These are phyloP conservation scores for Phoma sp. DNA, from an alignment of 2,329 filamentous ascomycete species.

Conservation along the genomic window DNA sequence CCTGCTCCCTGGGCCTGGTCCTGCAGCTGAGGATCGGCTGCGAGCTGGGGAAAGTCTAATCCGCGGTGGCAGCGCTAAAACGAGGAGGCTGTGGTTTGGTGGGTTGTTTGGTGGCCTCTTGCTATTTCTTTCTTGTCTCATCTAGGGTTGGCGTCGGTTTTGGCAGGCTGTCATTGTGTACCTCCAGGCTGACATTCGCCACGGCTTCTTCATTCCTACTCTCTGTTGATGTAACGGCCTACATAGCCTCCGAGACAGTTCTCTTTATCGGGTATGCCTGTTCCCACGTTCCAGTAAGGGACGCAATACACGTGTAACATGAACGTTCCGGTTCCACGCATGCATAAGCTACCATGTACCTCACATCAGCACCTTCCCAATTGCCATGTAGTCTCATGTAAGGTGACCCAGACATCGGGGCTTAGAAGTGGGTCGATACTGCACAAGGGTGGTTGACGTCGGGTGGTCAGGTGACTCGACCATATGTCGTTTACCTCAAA, in stretches of 20 bases:
- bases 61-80: background rate
- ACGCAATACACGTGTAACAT: slow-evolving; percentile 16
- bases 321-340: slow-evolving; percentile 1
- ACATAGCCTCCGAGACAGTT: slow-evolving; percentile 13
- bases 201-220: slow-evolving; percentile 7
- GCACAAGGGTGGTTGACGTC: too few species aligned
- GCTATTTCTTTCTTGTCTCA: background rate
- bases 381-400: slow-evolving; percentile 5
- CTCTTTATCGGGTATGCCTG: slow-evolving; percentile 1
- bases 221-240: slow-evolving; percentile 33
- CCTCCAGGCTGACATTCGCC: background rate
- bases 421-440: background rate
- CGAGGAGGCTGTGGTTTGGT: background rate
- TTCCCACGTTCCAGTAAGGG: background rate
- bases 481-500: background rate
- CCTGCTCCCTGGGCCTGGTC: background rate
- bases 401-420: background rate
- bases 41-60: slow-evolving; percentile 2
- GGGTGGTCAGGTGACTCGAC: slow-evolving; percentile 7
- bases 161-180: too few species aligned
- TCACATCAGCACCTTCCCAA: slow-evolving; percentile 13
- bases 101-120: background rate
- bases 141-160: slow-evolving; percentile 1
- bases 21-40: background rate
- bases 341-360: slow-evolving; percentile 14